These are phyloP conservation scores for Solanum acaule DNA, from an alignment of 257 asterid species.

Conservation along the genomic window DNA sequence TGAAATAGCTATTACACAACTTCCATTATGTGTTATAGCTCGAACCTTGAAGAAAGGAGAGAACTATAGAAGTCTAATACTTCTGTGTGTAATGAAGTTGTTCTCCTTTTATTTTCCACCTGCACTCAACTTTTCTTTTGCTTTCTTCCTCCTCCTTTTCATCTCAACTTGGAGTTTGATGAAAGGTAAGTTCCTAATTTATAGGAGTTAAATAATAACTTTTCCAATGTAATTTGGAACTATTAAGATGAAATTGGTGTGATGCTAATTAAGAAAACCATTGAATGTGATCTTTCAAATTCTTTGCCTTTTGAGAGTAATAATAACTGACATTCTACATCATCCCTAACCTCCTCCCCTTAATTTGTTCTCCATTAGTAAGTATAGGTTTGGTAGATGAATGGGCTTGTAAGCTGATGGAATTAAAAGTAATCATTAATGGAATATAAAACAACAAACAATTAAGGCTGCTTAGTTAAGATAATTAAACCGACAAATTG, in stretches of 20 bases:
- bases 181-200: neutral
- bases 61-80: neutral
- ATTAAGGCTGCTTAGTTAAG: neutral
- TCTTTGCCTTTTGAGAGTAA: neutral
- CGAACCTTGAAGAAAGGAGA: neutral
- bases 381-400: neutral
- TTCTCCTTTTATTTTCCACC: neutral
- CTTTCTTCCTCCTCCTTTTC: neutral
- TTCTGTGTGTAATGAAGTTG: neutral
- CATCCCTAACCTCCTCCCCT: neutral
- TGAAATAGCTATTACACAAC: neutral
- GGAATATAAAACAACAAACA: neutral
- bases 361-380: neutral
- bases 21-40: neutral
- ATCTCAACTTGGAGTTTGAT: neutral
- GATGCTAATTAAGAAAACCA: neutral
- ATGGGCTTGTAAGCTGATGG: neutral
- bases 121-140: neutral
- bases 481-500: neutral
- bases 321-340: neutral
- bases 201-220: neutral
- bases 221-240: neutral
- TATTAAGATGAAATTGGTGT: neutral
- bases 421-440: neutral
- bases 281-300: neutral